These are phyloP conservation scores for Fraxinus floribunda DNA, from an alignment of 305 asterid species.

Conservation along the genomic window DNA sequence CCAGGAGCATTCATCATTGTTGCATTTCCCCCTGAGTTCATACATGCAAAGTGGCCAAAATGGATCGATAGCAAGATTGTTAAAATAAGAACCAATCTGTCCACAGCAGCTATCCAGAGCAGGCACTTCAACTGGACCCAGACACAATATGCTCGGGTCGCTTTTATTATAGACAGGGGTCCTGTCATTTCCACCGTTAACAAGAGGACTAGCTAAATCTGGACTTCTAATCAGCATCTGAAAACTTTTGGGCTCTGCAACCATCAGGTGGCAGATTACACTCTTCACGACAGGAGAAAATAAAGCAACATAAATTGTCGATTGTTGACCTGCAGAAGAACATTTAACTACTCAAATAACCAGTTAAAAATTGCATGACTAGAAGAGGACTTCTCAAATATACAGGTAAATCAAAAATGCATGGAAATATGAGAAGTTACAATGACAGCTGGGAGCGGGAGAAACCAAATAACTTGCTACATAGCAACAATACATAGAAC, in stretches of 20 bases:
- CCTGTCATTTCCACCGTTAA: constrained; percentile 18
- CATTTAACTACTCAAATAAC: constrained; percentile 10
- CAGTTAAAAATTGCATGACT: constrained; percentile 2
- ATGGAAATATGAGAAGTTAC: neutral
- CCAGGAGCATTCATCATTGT: constrained; percentile 46
- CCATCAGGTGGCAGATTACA: constrained; percentile 30
- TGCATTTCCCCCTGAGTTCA: constrained; percentile 59
- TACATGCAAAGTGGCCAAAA: constrained; percentile 53
- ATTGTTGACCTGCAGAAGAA: constrained; percentile 25
- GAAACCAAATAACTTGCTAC: neutral
- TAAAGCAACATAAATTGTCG: constrained; percentile 19
- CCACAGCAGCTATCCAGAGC: constrained; percentile 21
- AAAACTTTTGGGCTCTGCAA: constrained; percentile 20
- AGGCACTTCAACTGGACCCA: constrained; percentile 15
- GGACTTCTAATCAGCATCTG: constrained; percentile 24
- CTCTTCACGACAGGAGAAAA: constrained; percentile 35
- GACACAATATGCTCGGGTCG: constrained; percentile 12
- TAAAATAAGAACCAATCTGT: constrained; percentile 39
- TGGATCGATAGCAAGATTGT: constrained; percentile 42
- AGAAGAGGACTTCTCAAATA: constrained; percentile 2
- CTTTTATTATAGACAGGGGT: neutral
- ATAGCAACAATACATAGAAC: neutral
- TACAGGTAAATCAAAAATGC: neutral
- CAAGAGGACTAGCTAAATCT: constrained; percentile 23
- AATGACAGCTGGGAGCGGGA: neutral